phyloP scores from a whole-genome alignment of 1,139 yeast species.

The Candida neerlandica region DNA sequence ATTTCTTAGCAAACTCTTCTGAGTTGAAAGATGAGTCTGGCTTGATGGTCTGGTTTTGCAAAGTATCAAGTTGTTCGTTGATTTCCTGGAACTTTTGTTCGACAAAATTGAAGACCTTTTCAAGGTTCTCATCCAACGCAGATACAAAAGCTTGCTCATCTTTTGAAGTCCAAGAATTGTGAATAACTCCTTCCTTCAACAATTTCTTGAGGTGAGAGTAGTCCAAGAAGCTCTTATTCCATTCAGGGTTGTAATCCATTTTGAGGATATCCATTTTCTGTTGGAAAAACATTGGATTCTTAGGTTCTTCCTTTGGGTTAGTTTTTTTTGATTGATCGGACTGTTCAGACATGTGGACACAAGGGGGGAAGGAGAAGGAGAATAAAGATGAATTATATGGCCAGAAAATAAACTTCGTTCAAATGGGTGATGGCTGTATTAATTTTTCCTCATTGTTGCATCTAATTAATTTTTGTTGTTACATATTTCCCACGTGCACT shows the following conservation, averaged over 20 bases:
- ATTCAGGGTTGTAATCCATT: slow-evolving; percentile 1
- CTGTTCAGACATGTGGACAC: background rate
- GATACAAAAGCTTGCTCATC: slow-evolving; percentile 85
- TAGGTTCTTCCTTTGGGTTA: background rate
- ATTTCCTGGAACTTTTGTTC: slow-evolving; percentile 68
- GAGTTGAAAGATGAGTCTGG: slow-evolving; percentile 49
- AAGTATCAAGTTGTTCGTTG: slow-evolving; percentile 59
- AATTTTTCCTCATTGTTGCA: background rate
- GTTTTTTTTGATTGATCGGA: background rate
- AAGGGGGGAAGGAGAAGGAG: background rate
- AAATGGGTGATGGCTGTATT: background rate
- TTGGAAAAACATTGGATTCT: slow-evolving; percentile 1
- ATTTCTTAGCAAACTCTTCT: slow-evolving; percentile 56
- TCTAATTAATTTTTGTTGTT: background rate
- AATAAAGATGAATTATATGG: background rate
- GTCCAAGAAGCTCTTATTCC: slow-evolving; percentile 9
- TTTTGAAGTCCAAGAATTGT: slow-evolving; percentile 66
- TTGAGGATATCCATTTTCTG: slow-evolving; percentile 3
- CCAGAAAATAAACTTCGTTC: background rate
- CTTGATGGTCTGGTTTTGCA: slow-evolving; percentile 53
- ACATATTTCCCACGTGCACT: background rate
- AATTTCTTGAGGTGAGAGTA: slow-evolving; percentile 80
- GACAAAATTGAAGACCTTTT: slow-evolving; percentile 92
- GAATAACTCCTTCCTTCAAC: slow-evolving; percentile 74
- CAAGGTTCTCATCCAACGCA: slow-evolving; percentile 81